Conservation (phyloP, 2,329 filamentous ascomycete species). For the Aspergillus eucalypticola region DNA sequence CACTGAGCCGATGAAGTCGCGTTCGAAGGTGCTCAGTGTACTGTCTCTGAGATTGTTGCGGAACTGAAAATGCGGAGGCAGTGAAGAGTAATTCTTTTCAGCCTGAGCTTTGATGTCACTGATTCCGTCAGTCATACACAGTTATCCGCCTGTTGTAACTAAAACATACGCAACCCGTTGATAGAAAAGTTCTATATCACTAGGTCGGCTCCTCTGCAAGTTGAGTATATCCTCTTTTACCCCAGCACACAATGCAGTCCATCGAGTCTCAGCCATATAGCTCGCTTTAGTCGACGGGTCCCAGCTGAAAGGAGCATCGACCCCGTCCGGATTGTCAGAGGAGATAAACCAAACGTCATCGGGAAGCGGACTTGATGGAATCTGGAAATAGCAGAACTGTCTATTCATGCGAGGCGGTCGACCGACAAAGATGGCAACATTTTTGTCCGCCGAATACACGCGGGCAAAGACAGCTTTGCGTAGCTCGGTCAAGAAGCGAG, state of each 20-base stretch:
- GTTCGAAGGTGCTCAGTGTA: conserved; percentile 23
- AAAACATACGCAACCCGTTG: no score
- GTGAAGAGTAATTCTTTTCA: conserved; percentile 22
- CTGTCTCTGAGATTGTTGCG: conserved; percentile 25
- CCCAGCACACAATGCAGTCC: conserved; percentile 30
- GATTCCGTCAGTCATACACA: no score
- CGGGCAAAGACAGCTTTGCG: conserved; percentile 44
- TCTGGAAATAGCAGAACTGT: conserved; percentile 42
- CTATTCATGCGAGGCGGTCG: conserved; percentile 48
- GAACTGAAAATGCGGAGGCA: conserved; percentile 26
- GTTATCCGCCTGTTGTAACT: no score
- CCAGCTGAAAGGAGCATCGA: conserved; percentile 9
- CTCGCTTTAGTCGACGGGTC: conserved; percentile 19
- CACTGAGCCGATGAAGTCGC: conserved; percentile 28
- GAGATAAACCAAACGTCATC: background rate
- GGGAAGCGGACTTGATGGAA: background rate
- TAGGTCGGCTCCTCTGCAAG: conserved; percentile 20
- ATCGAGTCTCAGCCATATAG: conserved; percentile 29
- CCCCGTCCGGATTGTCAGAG: no score
- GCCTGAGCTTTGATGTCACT: conserved; percentile 26
- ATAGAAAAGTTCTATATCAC: conserved; percentile 15
- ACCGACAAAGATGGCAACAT: conserved; percentile 50
- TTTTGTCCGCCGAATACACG: conserved; percentile 51
- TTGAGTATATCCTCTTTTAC: conserved; percentile 31
- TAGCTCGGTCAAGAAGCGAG: conserved; percentile 42